Evolutionary conservation across 2,329 filamentous ascomycete genomes (phyloP), one percentile per base, ranked within the genome.

Genomic region (Xylaria polymorpha): DNA sequence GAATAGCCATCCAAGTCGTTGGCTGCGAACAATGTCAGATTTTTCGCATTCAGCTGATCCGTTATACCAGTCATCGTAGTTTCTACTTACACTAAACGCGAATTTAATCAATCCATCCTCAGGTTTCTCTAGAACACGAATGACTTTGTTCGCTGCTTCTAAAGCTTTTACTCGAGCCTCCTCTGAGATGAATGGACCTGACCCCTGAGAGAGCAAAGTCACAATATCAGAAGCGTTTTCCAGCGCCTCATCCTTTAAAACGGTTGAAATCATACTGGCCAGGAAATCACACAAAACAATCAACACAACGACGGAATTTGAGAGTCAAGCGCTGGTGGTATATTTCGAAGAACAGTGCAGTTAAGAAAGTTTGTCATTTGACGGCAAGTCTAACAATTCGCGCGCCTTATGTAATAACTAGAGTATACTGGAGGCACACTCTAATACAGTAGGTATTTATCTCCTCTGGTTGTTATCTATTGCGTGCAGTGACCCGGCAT

Each of bases 101-200:
- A 67, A 58, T 44, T 67, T 67, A 29, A 67, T 62, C 20, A 67
- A 20, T 18, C 64, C 65, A 22, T 67, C 65, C 15, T 67, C 64
- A n/a, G 64, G 64, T n/a, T 61, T 67, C 44, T 67, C 65, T 3
- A 67, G 53, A 37, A 46, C 37, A 37, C n/a, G 43, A 14, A 58
- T n/a, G 43, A 67, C 18, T 4, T 32, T 20, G 29, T 63, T 58
- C 15, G 59, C 59, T 25, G 51, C 51, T 62, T 63, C 20, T 37
- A 67, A 20, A 50, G 53, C 58, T 22, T 44, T n/a, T 15, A 63
- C 65, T 58, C 65, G 50, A 14, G 22, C 59, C 35, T 61, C 51
- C 39, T 67, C 65, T 8, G 53, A 62, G 63, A 65, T 44, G 46
- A 37, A 51, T 44, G 55, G 46, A 25, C 56, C 56, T n/a, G 56